Evolutionary conservation across 352 stramenopile genomes (phyloP).

Genomic region (Pseudoperonospora humuli): DNA sequence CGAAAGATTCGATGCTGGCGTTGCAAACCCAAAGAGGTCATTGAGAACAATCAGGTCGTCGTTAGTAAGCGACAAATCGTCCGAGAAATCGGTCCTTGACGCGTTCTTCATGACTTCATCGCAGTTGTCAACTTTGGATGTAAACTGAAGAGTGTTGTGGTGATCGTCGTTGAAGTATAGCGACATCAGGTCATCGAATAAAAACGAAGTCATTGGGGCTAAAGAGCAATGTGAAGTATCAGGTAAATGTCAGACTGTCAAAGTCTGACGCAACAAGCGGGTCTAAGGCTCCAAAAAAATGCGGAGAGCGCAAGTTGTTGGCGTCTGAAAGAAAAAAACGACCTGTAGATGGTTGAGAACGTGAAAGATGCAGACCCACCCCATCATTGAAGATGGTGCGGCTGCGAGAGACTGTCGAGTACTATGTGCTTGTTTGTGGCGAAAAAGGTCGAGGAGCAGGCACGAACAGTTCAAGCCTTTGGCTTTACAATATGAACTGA

Average conservation of each 20-base stretch:
- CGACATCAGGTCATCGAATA: slow-evolving; percentile 13
- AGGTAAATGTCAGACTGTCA: slow-evolving; percentile 20
- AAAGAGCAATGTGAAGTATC: not conserved
- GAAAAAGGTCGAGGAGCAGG: not conserved
- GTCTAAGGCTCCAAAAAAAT: too few relatives aligned
- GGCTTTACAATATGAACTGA: too few relatives aligned
- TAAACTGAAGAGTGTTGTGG: not conserved
- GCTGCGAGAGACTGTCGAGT: slow-evolving; percentile 7
- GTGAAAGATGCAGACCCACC: slow-evolving; percentile 1
- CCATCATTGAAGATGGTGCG: slow-evolving; percentile 26
- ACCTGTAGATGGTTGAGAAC: not conserved
- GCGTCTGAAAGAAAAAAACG: too few relatives aligned
- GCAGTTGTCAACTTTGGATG: slow-evolving; percentile 1
- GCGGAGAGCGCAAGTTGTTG: too few relatives aligned
- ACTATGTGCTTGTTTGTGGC: slow-evolving; percentile 5
- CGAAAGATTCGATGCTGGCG: not conserved
- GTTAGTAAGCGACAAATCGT: slow-evolving; percentile 20
- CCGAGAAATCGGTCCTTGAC: slow-evolving; percentile 12
- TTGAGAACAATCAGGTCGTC: slow-evolving; percentile 22
- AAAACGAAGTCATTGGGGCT: slow-evolving; percentile 5
- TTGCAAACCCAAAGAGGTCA: slow-evolving; percentile 18
- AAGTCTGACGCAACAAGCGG: too few relatives aligned
- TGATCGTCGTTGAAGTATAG: slow-evolving; percentile 4
- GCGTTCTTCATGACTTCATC: slow-evolving; percentile 7
- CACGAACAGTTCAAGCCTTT: too few relatives aligned